Base-by-base conservation (phyloP, 1,284 basidiomycete genomes). In the Cryptococcus depauperatus region DNA sequence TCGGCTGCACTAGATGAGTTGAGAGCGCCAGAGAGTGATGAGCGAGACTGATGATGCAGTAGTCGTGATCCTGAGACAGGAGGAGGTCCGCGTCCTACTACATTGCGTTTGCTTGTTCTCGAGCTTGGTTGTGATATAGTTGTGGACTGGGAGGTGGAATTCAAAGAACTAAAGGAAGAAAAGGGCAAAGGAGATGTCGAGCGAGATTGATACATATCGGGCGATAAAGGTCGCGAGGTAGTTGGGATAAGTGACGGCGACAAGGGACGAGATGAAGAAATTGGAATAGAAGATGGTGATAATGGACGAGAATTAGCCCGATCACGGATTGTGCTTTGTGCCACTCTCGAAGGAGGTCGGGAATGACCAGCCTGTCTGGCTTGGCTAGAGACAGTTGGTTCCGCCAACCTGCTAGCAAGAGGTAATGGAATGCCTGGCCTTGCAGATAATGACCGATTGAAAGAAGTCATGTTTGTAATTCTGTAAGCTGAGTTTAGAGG, bases 371-470 rank as follows among this genome's bases (percentile, higher is more conserved):
- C 8, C 6, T 9, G 32, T 33, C 32, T 33, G 8, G 10, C 41
- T n/a, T n/a, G n/a, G 41, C 32, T 43, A 23, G 29, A 13, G 32
- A 6, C 43, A 18, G 48, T 44, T 8, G 51, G 45, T 11, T 35
- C 34, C 29, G 32, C 43, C n/a, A 50, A 19, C 16, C 40, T 19
- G 37, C 42, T 47, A 4, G 58, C 55, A 13, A 71, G 54, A 0
- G 69, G 67, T 3, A 62, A 67, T 7, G 69, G 68, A 25, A 71
- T 71, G 1, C 57, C 59, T 0, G 68, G 64, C 13, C 68, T 52
- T 2, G 52, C 46, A 0, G 69, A 66, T 3, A 71, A 50, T 14
- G 55, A 50, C 14, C 56, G 47, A n/a, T 52, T 52, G 3, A 58
- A 50, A 6, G n/a, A n/a, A 18, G 56, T 39, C 21, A 48, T 55